Percentiles rank a stretch among this genome's conserved stretches.
phyloP scores from a whole-genome alignment of 2,329 filamentous ascomycete genomes.

The Aspergillus fijiensis region DNA sequence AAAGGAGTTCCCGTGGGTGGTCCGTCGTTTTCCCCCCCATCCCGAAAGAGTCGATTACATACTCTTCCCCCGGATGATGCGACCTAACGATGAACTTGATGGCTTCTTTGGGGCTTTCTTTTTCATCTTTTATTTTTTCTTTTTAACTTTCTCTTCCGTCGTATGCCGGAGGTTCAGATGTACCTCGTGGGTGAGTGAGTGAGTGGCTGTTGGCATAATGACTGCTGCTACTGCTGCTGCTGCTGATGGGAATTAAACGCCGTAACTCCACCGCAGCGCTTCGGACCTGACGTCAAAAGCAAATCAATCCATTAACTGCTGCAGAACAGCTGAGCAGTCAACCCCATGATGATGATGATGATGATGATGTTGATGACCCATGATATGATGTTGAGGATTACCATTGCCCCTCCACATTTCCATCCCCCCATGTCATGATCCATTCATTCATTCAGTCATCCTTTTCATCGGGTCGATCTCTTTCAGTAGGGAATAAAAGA shows the following conservation, averaged over 20 bases:
- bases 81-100: not conserved
- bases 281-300: constrained; percentile 22
- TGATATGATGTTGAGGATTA: not conserved
- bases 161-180: not conserved
- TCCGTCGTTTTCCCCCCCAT: too few relatives aligned
- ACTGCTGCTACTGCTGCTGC: too few relatives aligned
- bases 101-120: not conserved
- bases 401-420: not conserved
- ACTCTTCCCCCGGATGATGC: not conserved
- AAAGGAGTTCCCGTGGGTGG: not conserved
- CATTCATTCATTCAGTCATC: not conserved
- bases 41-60: not conserved
- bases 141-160: not conserved
- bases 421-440: not conserved
- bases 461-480: not conserved
- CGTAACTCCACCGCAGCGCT: constrained; percentile 14
- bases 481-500: not conserved
- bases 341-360: not conserved
- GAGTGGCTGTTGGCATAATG: not conserved
- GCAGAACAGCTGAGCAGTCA: not conserved
- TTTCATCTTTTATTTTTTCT: not conserved
- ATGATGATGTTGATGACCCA: not conserved
- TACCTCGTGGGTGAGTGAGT: not conserved
- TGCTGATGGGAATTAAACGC: constrained; percentile 9
- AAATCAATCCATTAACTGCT: not conserved